Evolutionary conservation across 345 rosid genomes (phyloP).

Genomic region (Pistacia vera): DNA sequence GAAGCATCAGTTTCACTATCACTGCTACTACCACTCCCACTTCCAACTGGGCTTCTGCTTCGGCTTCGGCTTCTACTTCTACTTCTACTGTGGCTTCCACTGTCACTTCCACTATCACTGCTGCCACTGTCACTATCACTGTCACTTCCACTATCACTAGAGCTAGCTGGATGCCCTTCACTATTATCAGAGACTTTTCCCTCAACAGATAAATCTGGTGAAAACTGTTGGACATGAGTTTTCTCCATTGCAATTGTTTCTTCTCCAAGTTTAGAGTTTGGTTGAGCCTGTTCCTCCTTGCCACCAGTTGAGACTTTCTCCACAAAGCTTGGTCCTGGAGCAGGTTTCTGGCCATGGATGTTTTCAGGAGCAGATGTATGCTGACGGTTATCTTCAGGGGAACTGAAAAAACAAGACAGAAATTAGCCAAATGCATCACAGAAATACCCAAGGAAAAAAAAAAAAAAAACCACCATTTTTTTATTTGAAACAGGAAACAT

Average conservation of each 20-base stretch:
- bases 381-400: slow-evolving; percentile 62
- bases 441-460: background rate
- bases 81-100: slow-evolving; percentile 59
- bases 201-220: slow-evolving; percentile 64
- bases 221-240: slow-evolving; percentile 50
- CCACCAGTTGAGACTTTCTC: slow-evolving; percentile 43
- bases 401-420: slow-evolving; percentile 45
- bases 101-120: slow-evolving; percentile 68
- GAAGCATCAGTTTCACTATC: slow-evolving; percentile 93
- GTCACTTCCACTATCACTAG: slow-evolving; percentile 84
- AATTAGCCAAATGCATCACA: background rate
- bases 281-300: slow-evolving; percentile 40
- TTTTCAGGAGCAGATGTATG: slow-evolving; percentile 48
- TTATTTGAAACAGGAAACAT: background rate
- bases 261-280: slow-evolving; percentile 38
- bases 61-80: slow-evolving; percentile 38
- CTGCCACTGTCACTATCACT: slow-evolving; percentile 65
- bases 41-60: slow-evolving; percentile 48
- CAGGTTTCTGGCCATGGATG: slow-evolving; percentile 44
- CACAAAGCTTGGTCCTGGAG: slow-evolving; percentile 38
- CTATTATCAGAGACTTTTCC: slow-evolving; percentile 64
- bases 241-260: slow-evolving; percentile 44
- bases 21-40: slow-evolving; percentile 83
- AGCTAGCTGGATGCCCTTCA: slow-evolving; percentile 70
- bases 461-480: background rate